Percentiles rank a stretch among this genome's conserved stretches.
phyloP scores from a whole-genome alignment of 2,329 filamentous ascomycete genomes.

The Fusarium nanum region DNA sequence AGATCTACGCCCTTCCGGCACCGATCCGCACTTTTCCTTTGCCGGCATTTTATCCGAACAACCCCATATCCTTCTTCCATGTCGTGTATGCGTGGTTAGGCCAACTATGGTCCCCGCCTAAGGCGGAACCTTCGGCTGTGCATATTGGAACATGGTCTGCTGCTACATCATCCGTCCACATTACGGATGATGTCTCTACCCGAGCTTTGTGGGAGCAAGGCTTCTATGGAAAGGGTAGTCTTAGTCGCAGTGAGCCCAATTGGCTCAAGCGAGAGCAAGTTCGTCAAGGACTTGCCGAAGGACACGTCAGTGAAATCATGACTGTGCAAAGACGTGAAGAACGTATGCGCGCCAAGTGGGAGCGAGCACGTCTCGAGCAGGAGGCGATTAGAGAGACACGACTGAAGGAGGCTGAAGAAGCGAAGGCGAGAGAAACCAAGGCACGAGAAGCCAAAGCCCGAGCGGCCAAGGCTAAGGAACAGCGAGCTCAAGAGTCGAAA shows the following conservation, averaged over 20 bases:
- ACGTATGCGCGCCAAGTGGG: conserved; percentile 86
- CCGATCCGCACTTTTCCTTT: conserved; percentile 86
- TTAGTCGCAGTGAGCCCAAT: conserved; percentile 94
- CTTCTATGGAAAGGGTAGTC: conserved; percentile 93
- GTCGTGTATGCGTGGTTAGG: conserved; percentile 81
- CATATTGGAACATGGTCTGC: conserved; percentile 84
- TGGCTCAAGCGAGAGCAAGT: conserved; percentile 89
- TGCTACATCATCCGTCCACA: conserved; percentile 83
- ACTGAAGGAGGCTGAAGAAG: conserved; percentile 57
- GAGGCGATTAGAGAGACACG: conserved; percentile 81
- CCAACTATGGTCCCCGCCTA: conserved; percentile 75
- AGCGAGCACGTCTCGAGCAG: conserved; percentile 87
- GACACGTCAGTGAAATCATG: conserved; percentile 82
- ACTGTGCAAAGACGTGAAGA: conserved; percentile 83
- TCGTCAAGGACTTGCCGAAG: conserved; percentile 71
- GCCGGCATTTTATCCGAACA: conserved; percentile 89
- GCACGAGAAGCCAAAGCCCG: conserved; percentile 32
- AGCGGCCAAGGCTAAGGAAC: conserved; percentile 16
- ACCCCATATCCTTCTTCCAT: conserved; percentile 88
- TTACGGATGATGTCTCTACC: conserved; percentile 80
- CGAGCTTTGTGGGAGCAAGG: conserved; percentile 93
- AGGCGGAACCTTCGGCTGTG: conserved; percentile 70
- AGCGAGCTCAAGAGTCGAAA: conserved; percentile 12
- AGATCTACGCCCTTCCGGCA: conserved; percentile 84
- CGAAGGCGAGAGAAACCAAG: conserved; percentile 40